Conservation (phyloP, 257 asterid genomes). For the Scutellaria baicalensis region DNA sequence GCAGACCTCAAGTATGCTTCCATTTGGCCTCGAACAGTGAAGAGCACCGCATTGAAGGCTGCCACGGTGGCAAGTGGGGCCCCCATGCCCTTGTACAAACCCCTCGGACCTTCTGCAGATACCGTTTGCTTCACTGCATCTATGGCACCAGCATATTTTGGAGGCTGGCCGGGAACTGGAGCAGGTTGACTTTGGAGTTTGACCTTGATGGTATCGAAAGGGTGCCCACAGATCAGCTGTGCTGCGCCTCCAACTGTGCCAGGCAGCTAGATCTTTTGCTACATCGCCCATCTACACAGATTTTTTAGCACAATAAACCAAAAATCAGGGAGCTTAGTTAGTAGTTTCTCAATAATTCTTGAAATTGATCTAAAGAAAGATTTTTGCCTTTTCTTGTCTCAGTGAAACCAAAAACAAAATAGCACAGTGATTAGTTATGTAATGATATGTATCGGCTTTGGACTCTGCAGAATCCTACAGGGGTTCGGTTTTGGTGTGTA, state of each 20-base stretch:
- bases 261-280: slow-evolving; percentile 26
- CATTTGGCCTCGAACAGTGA: slow-evolving; percentile 79
- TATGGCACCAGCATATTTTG: slow-evolving; percentile 71
- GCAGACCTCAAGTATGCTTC: slow-evolving; percentile 63
- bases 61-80: slow-evolving; percentile 98
- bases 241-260: slow-evolving; percentile 79
- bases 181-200: slow-evolving; percentile 95
- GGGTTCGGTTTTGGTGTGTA: neutral
- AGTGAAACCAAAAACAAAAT: neutral
- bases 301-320: neutral
- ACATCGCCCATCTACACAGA: slow-evolving; percentile 61
- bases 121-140: slow-evolving; percentile 88
- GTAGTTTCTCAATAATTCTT: neutral
- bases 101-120: slow-evolving; percentile 89
- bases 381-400: neutral
- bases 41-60: slow-evolving; percentile 80
- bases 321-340: neutral
- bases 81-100: slow-evolving; percentile 95
- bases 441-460: neutral
- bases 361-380: neutral
- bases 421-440: neutral
- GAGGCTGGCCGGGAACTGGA: slow-evolving; percentile 76
- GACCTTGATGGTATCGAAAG: slow-evolving; percentile 92
- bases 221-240: slow-evolving; percentile 79
- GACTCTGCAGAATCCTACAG: neutral